Conservation (phyloP, 305 asterid genomes). For the Rubia peregrina region DNA sequence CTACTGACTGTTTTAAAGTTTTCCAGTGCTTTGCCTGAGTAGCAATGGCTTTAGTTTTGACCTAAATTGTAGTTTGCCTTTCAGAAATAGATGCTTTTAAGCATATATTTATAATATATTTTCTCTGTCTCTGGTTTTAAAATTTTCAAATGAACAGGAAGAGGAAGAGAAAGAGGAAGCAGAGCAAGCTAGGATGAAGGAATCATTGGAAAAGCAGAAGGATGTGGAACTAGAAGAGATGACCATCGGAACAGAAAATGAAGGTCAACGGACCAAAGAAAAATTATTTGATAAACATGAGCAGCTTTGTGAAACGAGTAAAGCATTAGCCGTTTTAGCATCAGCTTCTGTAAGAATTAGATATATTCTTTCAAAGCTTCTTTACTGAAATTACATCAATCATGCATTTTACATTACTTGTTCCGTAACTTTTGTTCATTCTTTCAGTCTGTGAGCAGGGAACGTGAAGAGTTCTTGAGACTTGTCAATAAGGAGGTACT, state of each 20-base stretch:
- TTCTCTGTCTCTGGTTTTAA: neutral
- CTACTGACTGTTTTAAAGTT: neutral
- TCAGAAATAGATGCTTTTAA: neutral
- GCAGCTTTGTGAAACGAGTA: slow-evolving; percentile 85
- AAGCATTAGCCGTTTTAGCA: slow-evolving; percentile 91
- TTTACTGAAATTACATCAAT: slow-evolving; percentile 18
- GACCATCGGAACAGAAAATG: slow-evolving; percentile 59
- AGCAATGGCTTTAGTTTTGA: neutral
- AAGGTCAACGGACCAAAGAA: slow-evolving; percentile 50
- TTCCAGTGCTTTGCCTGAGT: neutral
- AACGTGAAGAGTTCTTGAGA: slow-evolving; percentile 90
- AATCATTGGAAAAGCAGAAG: slow-evolving; percentile 50
- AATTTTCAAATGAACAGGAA: slow-evolving; percentile 39
- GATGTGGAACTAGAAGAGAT: slow-evolving; percentile 97
- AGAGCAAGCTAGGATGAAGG: slow-evolving; percentile 70
- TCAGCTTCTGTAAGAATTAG: slow-evolving; percentile 74
- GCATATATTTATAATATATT: neutral
- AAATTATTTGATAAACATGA: slow-evolving; percentile 74
- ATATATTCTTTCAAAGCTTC: slow-evolving; percentile 18
- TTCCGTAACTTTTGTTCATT: slow-evolving; percentile 11
- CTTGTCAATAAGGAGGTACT: slow-evolving; percentile 97
- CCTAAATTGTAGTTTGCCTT: neutral
- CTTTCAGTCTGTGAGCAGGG: slow-evolving; percentile 95
- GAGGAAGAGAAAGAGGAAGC: slow-evolving; percentile 91
- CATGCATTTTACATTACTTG: slow-evolving; percentile 26